Base-by-base conservation (phyloP, 306 rosid species). In the Lotus japonicus region DNA sequence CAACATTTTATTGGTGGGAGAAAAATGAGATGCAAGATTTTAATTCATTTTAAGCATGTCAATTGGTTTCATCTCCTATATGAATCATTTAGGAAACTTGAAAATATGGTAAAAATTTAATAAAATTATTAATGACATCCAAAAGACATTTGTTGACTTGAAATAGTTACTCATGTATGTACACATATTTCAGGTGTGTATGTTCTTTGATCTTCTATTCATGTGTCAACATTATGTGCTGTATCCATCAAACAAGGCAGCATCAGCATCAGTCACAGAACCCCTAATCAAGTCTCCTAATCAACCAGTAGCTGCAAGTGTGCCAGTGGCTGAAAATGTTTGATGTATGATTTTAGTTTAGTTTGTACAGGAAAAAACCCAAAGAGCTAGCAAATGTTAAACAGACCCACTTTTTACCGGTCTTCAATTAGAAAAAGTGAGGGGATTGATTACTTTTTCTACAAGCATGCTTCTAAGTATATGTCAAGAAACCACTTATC, bases 181-280 rank as follows among this genome's bases (percentile, higher is more conserved):
- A 7, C 4, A 39, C 15, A 66, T 45, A 58, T 31, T 68, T 58
- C 68, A 79, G 79, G 79, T 79, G 5, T 33, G 67, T 6, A 23
- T 79, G 45, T 67, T 67, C 75, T 80, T 80, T 52, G 84, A 80
- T 62, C 16, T 75, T 33, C 36, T 80, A 31, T 80, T 80, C 61
- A 42, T 75, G 57, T 70, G 62, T 65, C 81, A 80, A 65, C 84
- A 66, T 36, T 80, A 31, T 60, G 52, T 76, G 46, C 11, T 80
- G 26, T 76, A 80, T 61, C 79, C 79, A 44, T 57, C 77, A n/a
- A 77, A 39, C 63, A 75, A 51, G 6, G 11, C 58, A 14, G 11
- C 58, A 14, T 2, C 39, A 11, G 7, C 6, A 7, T n/a, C 57
- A 50, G n/a, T 11, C 13, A 50, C 42, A 58, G 81, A 80, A 66